phyloP scores from a whole-genome alignment of 2,329 filamentous ascomycete species.

The Fusarium dimerum region DNA sequence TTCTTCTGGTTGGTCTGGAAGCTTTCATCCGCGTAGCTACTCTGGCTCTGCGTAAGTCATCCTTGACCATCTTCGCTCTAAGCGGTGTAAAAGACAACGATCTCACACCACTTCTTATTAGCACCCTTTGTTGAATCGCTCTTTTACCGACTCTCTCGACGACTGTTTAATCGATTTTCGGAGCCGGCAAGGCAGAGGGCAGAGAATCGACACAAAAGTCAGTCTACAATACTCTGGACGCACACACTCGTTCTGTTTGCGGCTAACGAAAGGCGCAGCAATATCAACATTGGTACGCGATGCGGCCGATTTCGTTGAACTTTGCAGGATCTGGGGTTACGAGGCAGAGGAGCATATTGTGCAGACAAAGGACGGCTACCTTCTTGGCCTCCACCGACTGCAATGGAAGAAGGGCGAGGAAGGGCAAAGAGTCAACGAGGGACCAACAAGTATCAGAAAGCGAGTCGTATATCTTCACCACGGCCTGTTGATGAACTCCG shows the following conservation, averaged over 20 bases:
- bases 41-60: slow-evolving; percentile 74
- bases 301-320: slow-evolving; percentile 87
- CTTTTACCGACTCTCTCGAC: slow-evolving; percentile 79
- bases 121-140: slow-evolving; percentile 78
- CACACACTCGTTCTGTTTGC: slow-evolving; percentile 32
- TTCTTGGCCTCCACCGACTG: slow-evolving; percentile 85
- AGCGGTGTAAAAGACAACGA: slow-evolving; percentile 9
- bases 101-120: slow-evolving; percentile 38
- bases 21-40: slow-evolving; percentile 82
- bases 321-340: slow-evolving; percentile 91
- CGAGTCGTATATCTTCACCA: slow-evolving; percentile 93
- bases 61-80: neutral
- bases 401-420: slow-evolving; percentile 83
- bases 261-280: slow-evolving; percentile 60
- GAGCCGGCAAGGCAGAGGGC: slow-evolving; percentile 69
- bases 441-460: slow-evolving; percentile 69
- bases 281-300: slow-evolving; percentile 78
- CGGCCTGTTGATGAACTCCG: slow-evolving; percentile 96
- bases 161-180: slow-evolving; percentile 77
- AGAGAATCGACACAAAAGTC: slow-evolving; percentile 67
- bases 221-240: slow-evolving; percentile 33
- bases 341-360: slow-evolving; percentile 95
- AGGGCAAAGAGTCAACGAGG: slow-evolving; percentile 73
- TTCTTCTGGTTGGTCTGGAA: slow-evolving; percentile 81
- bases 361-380: slow-evolving; percentile 90